Conservation (phyloP, 78 protist species). For the Dictyostelium firmibasis region DNA sequence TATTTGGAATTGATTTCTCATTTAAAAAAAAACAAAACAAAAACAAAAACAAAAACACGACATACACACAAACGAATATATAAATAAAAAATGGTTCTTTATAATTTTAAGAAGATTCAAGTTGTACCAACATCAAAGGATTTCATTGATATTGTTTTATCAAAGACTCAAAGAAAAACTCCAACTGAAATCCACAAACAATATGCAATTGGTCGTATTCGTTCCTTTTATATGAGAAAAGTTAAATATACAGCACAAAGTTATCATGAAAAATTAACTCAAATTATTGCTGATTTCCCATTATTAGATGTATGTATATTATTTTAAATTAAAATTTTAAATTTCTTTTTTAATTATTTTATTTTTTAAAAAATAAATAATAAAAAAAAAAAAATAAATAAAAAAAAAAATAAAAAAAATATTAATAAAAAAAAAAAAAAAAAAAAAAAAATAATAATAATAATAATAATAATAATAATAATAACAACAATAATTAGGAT, state of each 20-base stretch:
- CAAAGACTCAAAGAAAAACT: slow-evolving; percentile 98
- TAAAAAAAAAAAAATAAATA: too few relatives aligned
- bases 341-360: too few relatives aligned
- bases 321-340: background rate
- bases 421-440: background rate
- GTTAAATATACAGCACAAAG: slow-evolving; percentile 95
- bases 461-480: background rate
- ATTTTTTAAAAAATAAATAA: background rate
- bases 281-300: slow-evolving; percentile 98
- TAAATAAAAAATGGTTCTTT: slow-evolving; percentile 80
- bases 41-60: background rate
- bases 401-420: background rate
- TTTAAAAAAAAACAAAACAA: background rate
- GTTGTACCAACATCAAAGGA: slow-evolving; percentile 97
- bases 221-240: slow-evolving; percentile 98
- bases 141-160: slow-evolving; percentile 97
- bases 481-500: slow-evolving; percentile 78
- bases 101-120: slow-evolving; percentile 96
- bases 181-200: slow-evolving; percentile 98
- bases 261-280: slow-evolving; percentile 93
- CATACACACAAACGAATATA: background rate
- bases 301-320: slow-evolving; percentile 91
- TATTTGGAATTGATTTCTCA: background rate
- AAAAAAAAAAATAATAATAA: background rate
- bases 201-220: slow-evolving; percentile 94